These are phyloP conservation scores for Aeschynomene evenia DNA, from an alignment of 306 rosid species.

Conservation along the genomic window DNA sequence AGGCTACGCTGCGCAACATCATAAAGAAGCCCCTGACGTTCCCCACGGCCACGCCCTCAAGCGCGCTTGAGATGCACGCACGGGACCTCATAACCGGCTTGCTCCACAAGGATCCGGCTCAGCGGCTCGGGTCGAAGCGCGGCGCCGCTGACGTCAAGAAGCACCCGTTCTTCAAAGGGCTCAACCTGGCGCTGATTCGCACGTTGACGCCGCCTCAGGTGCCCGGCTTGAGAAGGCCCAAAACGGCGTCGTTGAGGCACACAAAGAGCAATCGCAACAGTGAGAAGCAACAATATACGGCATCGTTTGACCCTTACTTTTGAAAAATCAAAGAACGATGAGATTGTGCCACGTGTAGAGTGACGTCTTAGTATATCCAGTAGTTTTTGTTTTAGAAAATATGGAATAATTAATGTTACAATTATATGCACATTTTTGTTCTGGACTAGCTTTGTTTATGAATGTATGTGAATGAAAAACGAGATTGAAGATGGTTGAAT, in stretches of 20 bases:
- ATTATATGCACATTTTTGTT: no score
- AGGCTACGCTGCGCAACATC: slow-evolving; percentile 63
- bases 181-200: slow-evolving; percentile 75
- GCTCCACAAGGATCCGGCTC: slow-evolving; percentile 66
- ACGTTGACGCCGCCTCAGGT: slow-evolving; percentile 69
- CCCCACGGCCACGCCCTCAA: slow-evolving; percentile 49
- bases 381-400: slow-evolving; percentile 29
- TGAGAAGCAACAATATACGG: slow-evolving; percentile 30
- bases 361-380: slow-evolving; percentile 50
- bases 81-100: slow-evolving; percentile 61
- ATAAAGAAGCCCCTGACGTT: slow-evolving; percentile 60
- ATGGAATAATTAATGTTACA: slow-evolving; percentile 12
- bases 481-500: background rate
- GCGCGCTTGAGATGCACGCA: slow-evolving; percentile 67
- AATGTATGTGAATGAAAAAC: background rate
- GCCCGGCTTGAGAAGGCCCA: slow-evolving; percentile 44
- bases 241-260: slow-evolving; percentile 46
- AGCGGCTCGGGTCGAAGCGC: slow-evolving; percentile 81
- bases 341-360: slow-evolving; percentile 45
- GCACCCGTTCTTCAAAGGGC: slow-evolving; percentile 70
- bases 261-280: slow-evolving; percentile 14
- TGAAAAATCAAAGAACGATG: slow-evolving; percentile 20
- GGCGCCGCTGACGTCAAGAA: slow-evolving; percentile 92
- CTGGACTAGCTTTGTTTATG: background rate
- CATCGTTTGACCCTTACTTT: slow-evolving; percentile 52